Evolutionary conservation across 495 filamentous ascomycete genomes (phyloP).

Genomic region (Rhypophila decipiens): DNA sequence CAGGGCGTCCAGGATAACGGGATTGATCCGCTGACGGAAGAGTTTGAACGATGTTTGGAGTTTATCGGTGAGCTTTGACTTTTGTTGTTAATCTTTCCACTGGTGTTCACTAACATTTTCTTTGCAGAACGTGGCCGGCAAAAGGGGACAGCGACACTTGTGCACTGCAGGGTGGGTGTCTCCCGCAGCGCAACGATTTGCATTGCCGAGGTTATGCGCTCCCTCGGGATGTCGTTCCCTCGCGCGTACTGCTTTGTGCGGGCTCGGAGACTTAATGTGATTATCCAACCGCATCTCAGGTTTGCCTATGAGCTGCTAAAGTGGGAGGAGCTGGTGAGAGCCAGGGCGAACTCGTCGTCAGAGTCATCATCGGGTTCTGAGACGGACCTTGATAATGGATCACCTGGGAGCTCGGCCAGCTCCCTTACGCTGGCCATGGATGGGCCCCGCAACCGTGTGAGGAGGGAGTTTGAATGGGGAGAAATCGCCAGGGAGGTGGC

Average conservation of each 20-base stretch:
- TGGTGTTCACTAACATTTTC: too few relatives aligned
- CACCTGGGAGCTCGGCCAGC: background rate
- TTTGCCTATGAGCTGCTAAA: slow-evolving; percentile 75
- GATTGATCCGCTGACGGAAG: slow-evolving; percentile 81
- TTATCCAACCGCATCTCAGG: slow-evolving; percentile 55
- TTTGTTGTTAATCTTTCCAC: background rate
- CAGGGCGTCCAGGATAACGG: slow-evolving; percentile 92
- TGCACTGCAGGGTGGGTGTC: slow-evolving; percentile 95
- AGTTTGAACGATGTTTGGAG: slow-evolving; percentile 79
- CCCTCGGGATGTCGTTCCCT: slow-evolving; percentile 73
- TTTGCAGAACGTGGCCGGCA: slow-evolving; percentile 71
- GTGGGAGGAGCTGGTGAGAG: slow-evolving; percentile 71
- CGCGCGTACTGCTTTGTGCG: slow-evolving; percentile 95
- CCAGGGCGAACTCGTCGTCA: slow-evolving; percentile 7
- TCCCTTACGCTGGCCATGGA: slow-evolving; percentile 10
- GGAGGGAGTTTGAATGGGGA: slow-evolving; percentile 84
- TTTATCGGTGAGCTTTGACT: slow-evolving; percentile 68
- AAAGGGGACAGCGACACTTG: slow-evolving; percentile 77
- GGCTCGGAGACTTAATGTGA: slow-evolving; percentile 71
- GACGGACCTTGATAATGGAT: background rate
- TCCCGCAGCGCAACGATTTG: slow-evolving; percentile 94
- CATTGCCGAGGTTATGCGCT: slow-evolving; percentile 94
- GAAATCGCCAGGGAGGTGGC: slow-evolving; percentile 86
- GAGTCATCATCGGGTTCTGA: too few relatives aligned
- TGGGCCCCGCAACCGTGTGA: slow-evolving; percentile 29